These are phyloP conservation scores for Paecilomyces variotii DNA, from an alignment of 2,329 filamentous ascomycete species.

Conservation along the genomic window DNA sequence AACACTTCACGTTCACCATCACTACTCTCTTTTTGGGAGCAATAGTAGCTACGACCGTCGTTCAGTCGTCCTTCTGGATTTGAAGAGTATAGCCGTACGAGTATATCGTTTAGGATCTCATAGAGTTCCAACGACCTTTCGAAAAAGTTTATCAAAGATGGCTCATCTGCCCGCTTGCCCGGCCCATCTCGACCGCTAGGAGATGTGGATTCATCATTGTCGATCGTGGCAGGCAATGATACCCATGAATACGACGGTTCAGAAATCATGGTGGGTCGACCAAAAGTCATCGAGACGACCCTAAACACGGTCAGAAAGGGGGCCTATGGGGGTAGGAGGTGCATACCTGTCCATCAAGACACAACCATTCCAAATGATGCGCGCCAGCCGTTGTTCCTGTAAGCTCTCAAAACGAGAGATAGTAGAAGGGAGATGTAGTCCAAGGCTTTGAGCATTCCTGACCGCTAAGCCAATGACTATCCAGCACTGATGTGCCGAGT, in stretches of 20 bases:
- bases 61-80: conserved; percentile 15
- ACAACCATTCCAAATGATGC: conserved; percentile 30
- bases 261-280: conserved; percentile 29
- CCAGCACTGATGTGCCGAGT: conserved; percentile 43
- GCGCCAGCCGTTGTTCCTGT: conserved; percentile 10
- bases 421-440: conserved; percentile 38
- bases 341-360: conserved; percentile 29
- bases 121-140: conserved; percentile 25
- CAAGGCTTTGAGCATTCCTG: conserved; percentile 41
- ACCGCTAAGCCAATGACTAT: conserved; percentile 42
- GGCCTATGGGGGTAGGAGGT: neutral
- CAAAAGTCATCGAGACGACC: conserved; percentile 31
- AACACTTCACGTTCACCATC: conserved; percentile 24
- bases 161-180: conserved; percentile 13
- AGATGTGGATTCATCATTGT: conserved; percentile 25
- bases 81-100: conserved; percentile 22
- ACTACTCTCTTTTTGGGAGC: conserved; percentile 11
- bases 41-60: conserved; percentile 21
- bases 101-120: conserved; percentile 27
- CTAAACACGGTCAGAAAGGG: conserved; percentile 9
- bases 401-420: conserved; percentile 11
- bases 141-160: conserved; percentile 25
- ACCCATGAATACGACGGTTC: conserved; percentile 17
- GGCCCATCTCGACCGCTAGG: conserved; percentile 7
- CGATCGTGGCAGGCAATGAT: conserved; percentile 21